A percentile compares a stretch with the other conserved stretches of the same genome.
These are phyloP conservation scores for Hyparrhenia diplandra DNA, from an alignment of 176 grass and related monocot genomes.

Conservation along the genomic window DNA sequence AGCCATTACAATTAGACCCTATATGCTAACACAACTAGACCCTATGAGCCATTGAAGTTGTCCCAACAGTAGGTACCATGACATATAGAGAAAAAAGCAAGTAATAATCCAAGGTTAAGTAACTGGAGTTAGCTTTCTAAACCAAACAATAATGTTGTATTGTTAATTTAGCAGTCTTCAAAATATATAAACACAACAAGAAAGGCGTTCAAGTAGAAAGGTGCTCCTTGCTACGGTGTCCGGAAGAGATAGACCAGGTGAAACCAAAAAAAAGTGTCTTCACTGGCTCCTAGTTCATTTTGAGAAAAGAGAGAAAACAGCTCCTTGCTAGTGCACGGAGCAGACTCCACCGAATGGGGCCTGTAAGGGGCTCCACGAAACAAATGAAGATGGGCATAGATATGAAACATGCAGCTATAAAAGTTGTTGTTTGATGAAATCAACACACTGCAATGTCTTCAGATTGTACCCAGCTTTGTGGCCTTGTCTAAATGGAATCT, in stretches of 20 bases:
- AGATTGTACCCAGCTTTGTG: neutral
- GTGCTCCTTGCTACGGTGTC: too few species aligned
- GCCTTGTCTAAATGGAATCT: neutral
- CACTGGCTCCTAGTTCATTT: too few species aligned
- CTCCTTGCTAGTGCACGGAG: too few species aligned
- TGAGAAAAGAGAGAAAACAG: too few species aligned
- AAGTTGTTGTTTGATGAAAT: neutral
- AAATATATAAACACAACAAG: neutral
- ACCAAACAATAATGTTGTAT: neutral
- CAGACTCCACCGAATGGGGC: too few species aligned
- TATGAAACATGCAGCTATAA: neutral
- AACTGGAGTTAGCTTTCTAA: neutral
- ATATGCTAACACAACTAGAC: neutral
- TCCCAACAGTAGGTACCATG: neutral
- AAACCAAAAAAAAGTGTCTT: too few species aligned
- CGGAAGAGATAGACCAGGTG: too few species aligned
- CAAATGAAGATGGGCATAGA: neutral
- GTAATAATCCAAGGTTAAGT: neutral
- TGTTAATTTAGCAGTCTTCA: neutral
- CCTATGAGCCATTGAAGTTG: neutral
- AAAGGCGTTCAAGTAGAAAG: neutral
- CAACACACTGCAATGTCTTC: neutral
- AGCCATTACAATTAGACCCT: too few species aligned
- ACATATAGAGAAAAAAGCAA: neutral
- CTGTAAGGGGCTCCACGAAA: neutral